Conservation (phyloP, 345 rosid genomes). For the Moricandia moricandioides region DNA sequence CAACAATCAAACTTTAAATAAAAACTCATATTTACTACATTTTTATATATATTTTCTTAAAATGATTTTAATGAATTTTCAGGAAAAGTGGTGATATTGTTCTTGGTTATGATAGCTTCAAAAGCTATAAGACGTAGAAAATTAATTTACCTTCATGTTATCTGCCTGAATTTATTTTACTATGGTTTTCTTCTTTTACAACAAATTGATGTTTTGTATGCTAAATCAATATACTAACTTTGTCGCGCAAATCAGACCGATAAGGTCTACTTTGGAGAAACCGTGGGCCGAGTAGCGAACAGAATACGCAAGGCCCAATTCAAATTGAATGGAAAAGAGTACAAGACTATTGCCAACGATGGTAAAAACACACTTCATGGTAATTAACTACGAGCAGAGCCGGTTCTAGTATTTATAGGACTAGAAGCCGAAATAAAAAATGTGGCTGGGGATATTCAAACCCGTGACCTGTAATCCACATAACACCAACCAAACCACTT, state of each 20-base stretch:
- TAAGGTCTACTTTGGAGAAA: constrained; percentile 57
- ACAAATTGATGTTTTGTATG: neutral
- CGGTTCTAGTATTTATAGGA: no score
- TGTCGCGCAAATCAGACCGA: constrained; percentile 51
- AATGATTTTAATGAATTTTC: constrained; percentile 23
- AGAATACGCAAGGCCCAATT: constrained; percentile 71
- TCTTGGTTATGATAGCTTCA: constrained; percentile 67
- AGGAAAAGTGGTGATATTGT: constrained; percentile 69
- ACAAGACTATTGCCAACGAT: constrained; percentile 65
- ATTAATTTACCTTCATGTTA: no score
- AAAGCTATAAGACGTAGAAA: constrained; percentile 53
- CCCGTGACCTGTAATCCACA: no score
- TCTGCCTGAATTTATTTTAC: neutral
- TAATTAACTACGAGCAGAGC: no score
- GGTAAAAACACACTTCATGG: constrained; percentile 85
- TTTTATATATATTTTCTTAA: neutral
- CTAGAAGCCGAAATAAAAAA: no score
- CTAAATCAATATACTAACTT: neutral
- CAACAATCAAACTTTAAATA: no score
- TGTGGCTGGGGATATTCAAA: no score
- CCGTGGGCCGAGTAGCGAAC: constrained; percentile 83
- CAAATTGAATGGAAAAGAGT: constrained; percentile 55
- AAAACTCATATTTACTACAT: neutral
- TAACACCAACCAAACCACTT: no score
- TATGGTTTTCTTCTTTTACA: neutral